Percentiles rank a stretch among this genome's conserved stretches.
These are phyloP conservation scores for Talaromyces proteolyticus DNA, from an alignment of 495 filamentous ascomycete species.

Conservation along the genomic window DNA sequence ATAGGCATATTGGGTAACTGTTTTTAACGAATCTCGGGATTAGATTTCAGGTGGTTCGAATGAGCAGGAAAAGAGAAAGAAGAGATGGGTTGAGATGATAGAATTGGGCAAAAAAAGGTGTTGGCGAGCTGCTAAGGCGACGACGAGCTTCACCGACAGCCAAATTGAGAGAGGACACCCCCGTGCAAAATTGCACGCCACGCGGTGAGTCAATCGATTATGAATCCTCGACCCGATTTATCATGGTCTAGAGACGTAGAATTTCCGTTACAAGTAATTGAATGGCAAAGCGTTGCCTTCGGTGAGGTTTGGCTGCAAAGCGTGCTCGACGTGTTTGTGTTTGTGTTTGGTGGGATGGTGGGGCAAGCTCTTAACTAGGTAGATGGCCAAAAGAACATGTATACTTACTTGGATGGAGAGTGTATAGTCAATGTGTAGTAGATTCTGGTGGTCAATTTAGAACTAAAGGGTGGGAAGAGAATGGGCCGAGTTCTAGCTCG, in stretches of 20 bases:
- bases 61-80: constrained; percentile 14
- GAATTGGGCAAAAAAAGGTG: constrained; percentile 10
- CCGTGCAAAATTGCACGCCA: background rate
- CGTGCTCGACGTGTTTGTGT: background rate
- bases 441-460: too few relatives aligned
- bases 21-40: constrained; percentile 5
- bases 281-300: background rate
- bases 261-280: too few relatives aligned
- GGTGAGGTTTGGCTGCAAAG: background rate
- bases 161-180: constrained; percentile 29
- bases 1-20: constrained; percentile 71
- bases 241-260: too few relatives aligned
- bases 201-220: constrained; percentile 2
- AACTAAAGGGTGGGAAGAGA: too few relatives aligned
- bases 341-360: constrained; percentile 6
- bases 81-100: constrained; percentile 12
- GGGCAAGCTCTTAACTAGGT: constrained; percentile 1
- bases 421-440: background rate
- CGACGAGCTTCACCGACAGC: constrained; percentile 40
- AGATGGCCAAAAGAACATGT: too few relatives aligned
- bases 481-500: background rate
- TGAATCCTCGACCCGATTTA: too few relatives aligned
- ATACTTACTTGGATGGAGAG: background rate
- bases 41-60: constrained; percentile 1
- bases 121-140: constrained; percentile 21